Base-by-base conservation (phyloP, 805 yeast genomes). In the Wickerhamiella australiensis region DNA sequence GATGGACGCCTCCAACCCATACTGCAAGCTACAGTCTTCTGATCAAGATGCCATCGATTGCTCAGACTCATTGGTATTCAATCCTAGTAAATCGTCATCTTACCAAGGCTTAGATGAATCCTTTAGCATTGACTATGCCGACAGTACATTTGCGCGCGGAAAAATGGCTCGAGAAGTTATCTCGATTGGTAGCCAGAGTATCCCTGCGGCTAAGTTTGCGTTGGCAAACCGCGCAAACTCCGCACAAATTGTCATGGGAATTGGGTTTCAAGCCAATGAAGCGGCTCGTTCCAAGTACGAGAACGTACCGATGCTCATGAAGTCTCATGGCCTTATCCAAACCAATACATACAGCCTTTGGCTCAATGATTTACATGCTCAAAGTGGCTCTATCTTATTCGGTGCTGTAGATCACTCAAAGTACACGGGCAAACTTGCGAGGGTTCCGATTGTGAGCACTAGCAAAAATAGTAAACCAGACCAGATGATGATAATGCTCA, bases 171-270 rank as follows among this genome's bases (percentile, higher is more conserved):
- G 68, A 38, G 96, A 87, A 60, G 65, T 67, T 41, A 70, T 87
- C 8, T 53, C 57, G 1, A 57, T 85, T 49, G 77, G 78, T 45
- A 75, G 72, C 46, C 74, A 70, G 47, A 64, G 72, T 13, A 63
- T 72, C 3, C 68, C 80, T 6, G 55, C 68, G 0, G 66, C 83
- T 23, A 76, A 85, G 7, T 75, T 88, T 64, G 96, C 94, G 0
- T 77, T 85, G 22, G 92, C 84, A 5, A 77, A 78, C 58, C 61
- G 65, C 26, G 74, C 92, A 1, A 77, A 78, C 54, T 79, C 92
- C 2, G 65, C 76, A 8, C 65, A 71, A 54, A 90, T 94, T 47
- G 67, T 68, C 21, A 56, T 66, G 56, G 71, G 71, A 5, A 61
- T 67, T 20, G 70, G 70, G 6, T 56, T 61, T 41, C 47, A 53